Base-by-base conservation (phyloP, 495 filamentous ascomycete genomes). In the Glutinoglossum americanum region DNA sequence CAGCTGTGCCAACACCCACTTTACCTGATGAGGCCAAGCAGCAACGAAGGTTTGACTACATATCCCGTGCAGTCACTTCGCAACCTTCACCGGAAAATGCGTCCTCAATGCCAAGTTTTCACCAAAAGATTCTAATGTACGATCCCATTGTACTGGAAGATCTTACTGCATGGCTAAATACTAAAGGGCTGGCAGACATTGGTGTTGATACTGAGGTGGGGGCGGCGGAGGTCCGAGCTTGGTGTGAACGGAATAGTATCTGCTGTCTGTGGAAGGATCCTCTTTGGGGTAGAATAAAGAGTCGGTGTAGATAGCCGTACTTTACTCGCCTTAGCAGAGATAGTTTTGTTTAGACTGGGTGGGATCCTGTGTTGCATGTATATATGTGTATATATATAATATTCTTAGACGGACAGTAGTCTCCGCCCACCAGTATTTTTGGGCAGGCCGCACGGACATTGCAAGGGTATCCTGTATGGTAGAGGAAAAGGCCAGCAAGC, bases 71-170 rank as follows among this genome's bases (percentile, higher is more conserved):
- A 15, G n/a, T 53, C 11, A 1, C 11, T 21, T 27, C 49, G 2
- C 49, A 53, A 19, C 15, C 49, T 28, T 10, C 17, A 7, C 41
- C 41, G 4, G n/a, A 45, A 45, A 21, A 45, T 10, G 41, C 41
- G 41, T 10, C 17, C 41, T 4, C 19, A 19, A 23, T 7, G 17
- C 80, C 78, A 11, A 85, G 75, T 7, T 96, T 86, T 83, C 73
- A 93, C 56, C 83, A 95, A 71, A 90, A 88, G 67, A 95, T 98
- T 51, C 73, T 97, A 19, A 80, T 95, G 69, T 97, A 90, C 65
- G 90, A 97, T 61, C 88, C 93, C 0, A 83, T 98, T 41, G 73
- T 92, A 0, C 65, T 96, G 0, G 92, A 97, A 67, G 92, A 96
- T 57, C 70, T 98, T 9, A 74, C 89, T 5, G 71, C 67, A 1